Base-by-base conservation (phyloP, 2,329 filamentous ascomycete genomes). In the Pseudocercospora vitis region DNA sequence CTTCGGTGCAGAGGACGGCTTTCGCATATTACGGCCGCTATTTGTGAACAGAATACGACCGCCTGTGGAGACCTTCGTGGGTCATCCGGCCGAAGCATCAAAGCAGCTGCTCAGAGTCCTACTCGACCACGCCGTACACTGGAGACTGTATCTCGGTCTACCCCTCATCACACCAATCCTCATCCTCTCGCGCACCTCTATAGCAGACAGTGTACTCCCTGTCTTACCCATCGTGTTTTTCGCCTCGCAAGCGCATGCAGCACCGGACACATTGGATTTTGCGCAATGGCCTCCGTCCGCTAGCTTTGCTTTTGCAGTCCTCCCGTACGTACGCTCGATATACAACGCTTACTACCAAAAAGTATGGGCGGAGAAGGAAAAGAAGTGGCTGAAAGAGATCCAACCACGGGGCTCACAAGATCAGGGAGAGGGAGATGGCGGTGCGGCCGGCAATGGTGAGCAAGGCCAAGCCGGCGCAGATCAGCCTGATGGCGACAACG, bases 151-250 rank as follows among this genome's bases (percentile, higher is more conserved):
- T 53, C 62, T 86, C 23, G 84, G 84, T 1, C 69, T 89, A 3
- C 83, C 86, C 1, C 73, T 88, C 5, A 87, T 91, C 53, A 86
- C 84, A 0, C 76, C 86, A 8, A 77, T 83, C 1, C 76, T 91
- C 7, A 76, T 90, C 8, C 76, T 87, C n/a, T 85, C 85, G 16
- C 77, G 87, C 28, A 83, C 85, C 21, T 78, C 76, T 2, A 75
- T 86, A 44, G 81, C 82, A 24, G 86, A 89, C 61, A 78, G 80
- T 2, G 73, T 86, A 6, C 74, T 87, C 5, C 84, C 84, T 1
- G 78, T 82, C 16, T 74, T 87, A 14, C 84, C 84, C 0, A 77
- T 87, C 51, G 75, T 82, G 61, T 82, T 83, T 70, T 82, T 82
- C 56, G 80, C 76, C 33, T 81, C 76, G 23, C 78, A 78, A n/a